Evolutionary conservation across 192 early-diverging fungal species (phyloP).

Genomic region (Entophlyctis luteolus): DNA sequence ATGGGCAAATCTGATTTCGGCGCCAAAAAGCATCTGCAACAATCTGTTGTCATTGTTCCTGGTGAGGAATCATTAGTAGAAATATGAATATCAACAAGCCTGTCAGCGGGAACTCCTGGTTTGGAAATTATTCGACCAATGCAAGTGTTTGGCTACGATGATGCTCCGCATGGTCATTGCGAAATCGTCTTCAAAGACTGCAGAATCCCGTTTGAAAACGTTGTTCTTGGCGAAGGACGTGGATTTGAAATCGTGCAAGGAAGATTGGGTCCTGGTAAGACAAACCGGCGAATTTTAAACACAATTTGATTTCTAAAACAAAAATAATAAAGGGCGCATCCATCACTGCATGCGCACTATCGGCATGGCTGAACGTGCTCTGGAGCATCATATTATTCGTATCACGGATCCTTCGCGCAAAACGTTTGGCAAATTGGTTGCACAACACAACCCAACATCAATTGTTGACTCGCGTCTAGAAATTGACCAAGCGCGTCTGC

Average conservation of each 20-base stretch:
- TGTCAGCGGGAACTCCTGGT: slow-evolving; percentile 66
- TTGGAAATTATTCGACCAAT: slow-evolving; percentile 80
- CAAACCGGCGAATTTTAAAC: background rate
- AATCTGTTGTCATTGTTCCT: slow-evolving; percentile 86
- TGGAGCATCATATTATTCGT: slow-evolving; percentile 80
- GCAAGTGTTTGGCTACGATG: slow-evolving; percentile 90
- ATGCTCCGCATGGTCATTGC: slow-evolving; percentile 94
- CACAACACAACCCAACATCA: slow-evolving; percentile 79
- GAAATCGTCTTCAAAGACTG: slow-evolving; percentile 90
- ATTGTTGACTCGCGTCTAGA: slow-evolving; percentile 86
- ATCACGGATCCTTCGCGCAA: slow-evolving; percentile 72
- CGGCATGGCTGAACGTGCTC: slow-evolving; percentile 86
- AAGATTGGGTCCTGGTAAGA: slow-evolving; percentile 75
- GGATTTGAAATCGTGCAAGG: slow-evolving; percentile 99
- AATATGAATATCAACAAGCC: background rate
- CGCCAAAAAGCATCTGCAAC: slow-evolving; percentile 74
- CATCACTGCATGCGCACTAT: slow-evolving; percentile 98
- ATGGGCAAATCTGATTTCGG: slow-evolving; percentile 84
- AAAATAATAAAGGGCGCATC: slow-evolving; percentile 64
- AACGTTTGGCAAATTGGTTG: slow-evolving; percentile 84
- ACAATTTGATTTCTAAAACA: background rate
- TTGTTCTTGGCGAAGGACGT: slow-evolving; percentile 92
- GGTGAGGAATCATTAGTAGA: background rate
- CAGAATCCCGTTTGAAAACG: slow-evolving; percentile 78
- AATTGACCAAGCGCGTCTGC: slow-evolving; percentile 84